Evolutionary conservation across 2,329 filamentous ascomycete genomes (phyloP).

Genomic region (Aspergillus sojae): DNA sequence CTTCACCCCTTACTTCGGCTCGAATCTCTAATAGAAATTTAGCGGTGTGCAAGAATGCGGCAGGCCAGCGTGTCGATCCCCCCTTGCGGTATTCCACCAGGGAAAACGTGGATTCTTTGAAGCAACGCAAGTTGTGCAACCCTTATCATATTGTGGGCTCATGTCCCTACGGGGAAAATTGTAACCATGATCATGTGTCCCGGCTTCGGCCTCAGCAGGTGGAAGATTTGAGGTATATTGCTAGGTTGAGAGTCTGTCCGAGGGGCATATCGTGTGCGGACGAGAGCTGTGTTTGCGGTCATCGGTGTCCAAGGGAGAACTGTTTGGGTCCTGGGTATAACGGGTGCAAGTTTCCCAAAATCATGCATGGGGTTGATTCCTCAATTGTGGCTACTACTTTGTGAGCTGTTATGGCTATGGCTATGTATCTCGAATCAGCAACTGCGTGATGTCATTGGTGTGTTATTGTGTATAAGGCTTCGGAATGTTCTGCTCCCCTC

Average conservation of each 20-base stretch:
- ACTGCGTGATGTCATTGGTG: neutral
- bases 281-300: slow-evolving; percentile 29
- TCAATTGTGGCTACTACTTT: neutral
- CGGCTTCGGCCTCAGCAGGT: slow-evolving; percentile 24
- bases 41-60: slow-evolving; percentile 8
- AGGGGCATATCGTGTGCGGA: slow-evolving; percentile 32
- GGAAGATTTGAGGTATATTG: slow-evolving; percentile 33
- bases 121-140: slow-evolving; percentile 37
- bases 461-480: neutral
- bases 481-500: too few relatives aligned
- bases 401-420: neutral
- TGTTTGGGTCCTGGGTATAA: slow-evolving; percentile 23
- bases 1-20: slow-evolving; percentile 1
- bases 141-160: slow-evolving; percentile 33
- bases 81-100: slow-evolving; percentile 21
- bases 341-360: neutral
- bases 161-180: slow-evolving; percentile 23
- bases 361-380: neutral
- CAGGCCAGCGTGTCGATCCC: slow-evolving; percentile 28
- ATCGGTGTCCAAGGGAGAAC: slow-evolving; percentile 27
- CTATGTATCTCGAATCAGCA: neutral
- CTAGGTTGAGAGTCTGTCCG: slow-evolving; percentile 32
- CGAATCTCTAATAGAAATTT: neutral
- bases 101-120: slow-evolving; percentile 26
- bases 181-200: slow-evolving; percentile 31